These are phyloP conservation scores for Leccinum pachyderme DNA, from an alignment of 1,284 basidiomycete species.

Conservation along the genomic window DNA sequence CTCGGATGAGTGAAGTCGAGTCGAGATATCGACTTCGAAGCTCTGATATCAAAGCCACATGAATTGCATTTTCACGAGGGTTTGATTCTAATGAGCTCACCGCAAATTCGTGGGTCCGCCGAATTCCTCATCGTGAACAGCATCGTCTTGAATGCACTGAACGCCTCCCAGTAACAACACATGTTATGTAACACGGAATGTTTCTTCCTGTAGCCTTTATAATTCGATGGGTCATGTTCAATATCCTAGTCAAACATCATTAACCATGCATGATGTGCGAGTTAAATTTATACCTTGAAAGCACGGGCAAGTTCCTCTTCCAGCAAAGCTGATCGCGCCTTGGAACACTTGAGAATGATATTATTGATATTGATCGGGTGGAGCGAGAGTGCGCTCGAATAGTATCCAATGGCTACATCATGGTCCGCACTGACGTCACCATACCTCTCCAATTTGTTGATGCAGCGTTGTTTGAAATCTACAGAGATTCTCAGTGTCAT, in stretches of 20 bases:
- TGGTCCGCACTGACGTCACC: too few species aligned
- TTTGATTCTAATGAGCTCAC: too few species aligned
- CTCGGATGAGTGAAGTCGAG: neutral
- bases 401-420: neutral
- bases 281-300: neutral
- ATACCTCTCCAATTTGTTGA: neutral
- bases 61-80: too few species aligned
- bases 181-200: neutral
- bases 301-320: neutral
- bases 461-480: neutral
- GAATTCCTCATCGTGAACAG: neutral
- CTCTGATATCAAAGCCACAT: too few species aligned
- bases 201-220: neutral
- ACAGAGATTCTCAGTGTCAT: neutral
- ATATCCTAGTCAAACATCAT: neutral
- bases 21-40: neutral
- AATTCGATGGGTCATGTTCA: neutral
- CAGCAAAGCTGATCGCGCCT: neutral
- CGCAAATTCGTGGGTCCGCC: too few species aligned
- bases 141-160: neutral
- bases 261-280: neutral
- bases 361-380: neutral
- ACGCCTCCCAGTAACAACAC: neutral
- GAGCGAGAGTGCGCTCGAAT: neutral
- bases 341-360: neutral